A percentile compares a stretch with the other conserved stretches of the same genome.
These are phyloP conservation scores for Westerdykella ornata DNA, from an alignment of 2,329 filamentous ascomycete genomes.

Conservation along the genomic window DNA sequence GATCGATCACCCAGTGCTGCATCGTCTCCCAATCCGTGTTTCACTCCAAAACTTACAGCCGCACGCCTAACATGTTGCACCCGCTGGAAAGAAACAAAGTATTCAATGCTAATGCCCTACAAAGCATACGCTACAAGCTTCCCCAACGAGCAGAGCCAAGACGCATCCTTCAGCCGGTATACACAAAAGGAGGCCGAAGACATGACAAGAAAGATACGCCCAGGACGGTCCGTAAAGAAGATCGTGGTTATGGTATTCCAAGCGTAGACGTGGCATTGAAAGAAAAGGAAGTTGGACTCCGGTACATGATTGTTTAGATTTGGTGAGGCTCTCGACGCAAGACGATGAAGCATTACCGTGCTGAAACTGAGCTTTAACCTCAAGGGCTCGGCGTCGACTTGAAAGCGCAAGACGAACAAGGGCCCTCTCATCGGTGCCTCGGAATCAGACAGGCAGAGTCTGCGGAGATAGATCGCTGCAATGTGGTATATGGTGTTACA, in stretches of 20 bases:
- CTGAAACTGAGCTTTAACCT: constrained; percentile 34
- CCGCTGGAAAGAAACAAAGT: too few relatives aligned
- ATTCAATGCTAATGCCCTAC: too few relatives aligned
- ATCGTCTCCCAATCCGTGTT: too few relatives aligned
- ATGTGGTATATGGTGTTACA: constrained; percentile 31
- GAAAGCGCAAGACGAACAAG: constrained; percentile 7
- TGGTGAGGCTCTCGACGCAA: constrained; percentile 34
- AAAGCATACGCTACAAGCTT: too few relatives aligned
- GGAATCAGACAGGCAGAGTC: constrained; percentile 20
- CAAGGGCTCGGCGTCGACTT: constrained; percentile 24
- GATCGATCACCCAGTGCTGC: too few relatives aligned
- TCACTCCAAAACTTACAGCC: too few relatives aligned
- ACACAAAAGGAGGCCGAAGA: too few relatives aligned
- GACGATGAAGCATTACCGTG: constrained; percentile 11
- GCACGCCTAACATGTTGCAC: too few relatives aligned
- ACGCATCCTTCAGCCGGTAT: too few relatives aligned
- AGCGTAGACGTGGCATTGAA: constrained; percentile 4
- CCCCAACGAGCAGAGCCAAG: too few relatives aligned
- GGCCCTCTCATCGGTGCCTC: constrained; percentile 41
- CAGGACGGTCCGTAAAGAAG: too few relatives aligned
- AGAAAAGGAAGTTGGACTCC: constrained; percentile 10
- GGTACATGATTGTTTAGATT: constrained; percentile 14
- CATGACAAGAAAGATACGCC: too few relatives aligned
- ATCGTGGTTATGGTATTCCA: background rate
- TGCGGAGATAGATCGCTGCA: constrained; percentile 37